These are phyloP conservation scores for Xanthoconium purpureum DNA, from an alignment of 768 basidiomycete genomes.

Conservation along the genomic window DNA sequence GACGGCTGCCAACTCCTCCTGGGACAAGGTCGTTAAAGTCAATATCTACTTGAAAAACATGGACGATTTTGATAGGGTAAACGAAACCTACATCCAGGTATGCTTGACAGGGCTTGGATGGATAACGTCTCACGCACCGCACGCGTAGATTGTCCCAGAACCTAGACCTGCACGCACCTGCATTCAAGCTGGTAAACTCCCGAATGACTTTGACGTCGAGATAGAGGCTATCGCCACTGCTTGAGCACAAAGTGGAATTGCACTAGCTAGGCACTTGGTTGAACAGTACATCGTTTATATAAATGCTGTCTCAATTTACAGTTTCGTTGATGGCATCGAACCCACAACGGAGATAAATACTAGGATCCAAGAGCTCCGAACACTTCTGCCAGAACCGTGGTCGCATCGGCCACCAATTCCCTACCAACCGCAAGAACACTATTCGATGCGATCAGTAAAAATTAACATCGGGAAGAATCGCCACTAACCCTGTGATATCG, in stretches of 20 bases:
- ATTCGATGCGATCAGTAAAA: conserved; percentile 13
- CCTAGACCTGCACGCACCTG: conserved; percentile 74
- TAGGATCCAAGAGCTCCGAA: conserved; percentile 23
- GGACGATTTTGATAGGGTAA: conserved; percentile 55
- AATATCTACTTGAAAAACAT: conserved; percentile 64
- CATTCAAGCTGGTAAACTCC: conserved; percentile 69
- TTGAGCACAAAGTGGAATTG: neutral
- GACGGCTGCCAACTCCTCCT: conserved; percentile 51
- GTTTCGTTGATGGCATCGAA: neutral
- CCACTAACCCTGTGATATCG: conserved; percentile 21
- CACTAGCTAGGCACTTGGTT: neutral
- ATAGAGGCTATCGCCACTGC: conserved; percentile 63
- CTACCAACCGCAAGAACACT: conserved; percentile 39
- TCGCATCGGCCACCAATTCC: conserved; percentile 39
- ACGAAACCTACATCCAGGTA: conserved; percentile 56
- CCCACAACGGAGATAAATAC: neutral
- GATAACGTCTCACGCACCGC: neutral
- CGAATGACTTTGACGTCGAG: conserved; percentile 69
- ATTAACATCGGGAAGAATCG: neutral
- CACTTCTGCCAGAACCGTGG: conserved; percentile 30
- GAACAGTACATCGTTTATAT: neutral
- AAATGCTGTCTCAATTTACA: neutral
- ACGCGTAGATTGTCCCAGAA: conserved; percentile 40
- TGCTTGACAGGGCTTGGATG: neutral
- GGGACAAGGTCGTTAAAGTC: conserved; percentile 56